Evolutionary conservation across 768 basidiomycete species (phyloP), one percentile per base, ranked within the genome.

Genomic region (Mycena maculata): DNA sequence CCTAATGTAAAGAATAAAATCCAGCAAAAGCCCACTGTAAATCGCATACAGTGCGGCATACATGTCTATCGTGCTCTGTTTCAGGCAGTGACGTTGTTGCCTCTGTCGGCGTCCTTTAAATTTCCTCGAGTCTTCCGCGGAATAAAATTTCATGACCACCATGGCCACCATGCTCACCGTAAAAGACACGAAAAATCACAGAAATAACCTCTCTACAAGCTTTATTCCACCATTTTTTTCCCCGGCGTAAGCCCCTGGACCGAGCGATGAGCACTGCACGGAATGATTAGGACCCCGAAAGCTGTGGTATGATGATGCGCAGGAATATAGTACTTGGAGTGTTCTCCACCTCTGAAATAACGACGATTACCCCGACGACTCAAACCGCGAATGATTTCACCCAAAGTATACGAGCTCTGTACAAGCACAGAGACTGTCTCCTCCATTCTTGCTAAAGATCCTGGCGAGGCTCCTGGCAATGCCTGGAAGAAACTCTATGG

Each of bases 401-500:
- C 79, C 42, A 73, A 74, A 50, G 76, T 78, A 20, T 71, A 76
- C 63, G 68, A 76, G 52, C 73, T 83, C 8, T 73, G 76, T 10
- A 76, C 75, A 31, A 76, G 77, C 2, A 60, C 71, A 15, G 74
- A 76, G 61, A 84, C 84, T 10, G 72, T 86, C 58, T 85, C 85
- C 0, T 72, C 79, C 2, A 79, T 82, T 47, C 75, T 88, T 30
- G 79, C 82, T 6, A 65, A 75, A 38, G 77, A 82, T 52, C 80
- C 79, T 3, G 72, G 58, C n/a, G 65, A 77, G 30, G 67, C 80
- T 0, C 83, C 80, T 7, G 77, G 76, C 3, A 73, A 79, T 25
- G 76, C 86, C 0, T 82, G 81, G 31, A 74, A 76, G 56, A 76
- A 75, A 25, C 76, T 86, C 18, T 87, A 85, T 58, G 79, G 56